phyloP scores from a whole-genome alignment of 1,284 basidiomycete species.

The Phellinidium pouzarii region DNA sequence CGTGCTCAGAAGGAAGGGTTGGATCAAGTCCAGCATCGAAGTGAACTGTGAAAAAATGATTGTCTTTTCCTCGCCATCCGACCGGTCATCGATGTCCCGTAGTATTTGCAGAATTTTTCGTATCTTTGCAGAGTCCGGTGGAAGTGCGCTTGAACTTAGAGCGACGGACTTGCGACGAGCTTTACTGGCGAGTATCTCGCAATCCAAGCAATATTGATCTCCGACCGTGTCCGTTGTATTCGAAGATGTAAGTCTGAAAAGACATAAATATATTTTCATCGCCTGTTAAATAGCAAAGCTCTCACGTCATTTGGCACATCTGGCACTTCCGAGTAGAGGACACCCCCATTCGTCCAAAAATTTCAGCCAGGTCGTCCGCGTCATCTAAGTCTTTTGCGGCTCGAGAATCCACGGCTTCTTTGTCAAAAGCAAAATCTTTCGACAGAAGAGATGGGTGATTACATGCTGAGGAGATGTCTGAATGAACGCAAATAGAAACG shows the following conservation, averaged over 20 bases:
- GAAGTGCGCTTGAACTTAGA: slow-evolving; percentile 28
- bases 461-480: slow-evolving; percentile 55
- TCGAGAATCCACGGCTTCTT: slow-evolving; percentile 66
- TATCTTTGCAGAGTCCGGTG: slow-evolving; percentile 82
- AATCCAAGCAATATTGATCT: slow-evolving; percentile 51
- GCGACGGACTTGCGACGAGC: slow-evolving; percentile 30
- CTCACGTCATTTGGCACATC: slow-evolving; percentile 67
- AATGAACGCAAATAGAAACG: not conserved
- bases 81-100: slow-evolving; percentile 55
- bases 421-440: slow-evolving; percentile 65
- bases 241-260: slow-evolving; percentile 33
- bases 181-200: slow-evolving; percentile 43
- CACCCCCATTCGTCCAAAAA: slow-evolving; percentile 69
- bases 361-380: slow-evolving; percentile 69
- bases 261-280: not conserved
- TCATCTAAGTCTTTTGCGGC: slow-evolving; percentile 45
- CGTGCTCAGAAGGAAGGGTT: slow-evolving; percentile 69
- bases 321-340: slow-evolving; percentile 56
- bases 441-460: slow-evolving; percentile 81
- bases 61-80: slow-evolving; percentile 72
- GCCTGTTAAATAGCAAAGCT: slow-evolving; percentile 11
- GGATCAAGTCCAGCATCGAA: slow-evolving; percentile 80
- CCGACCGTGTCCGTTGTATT: slow-evolving; percentile 32
- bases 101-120: slow-evolving; percentile 76
- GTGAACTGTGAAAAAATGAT: slow-evolving; percentile 92